A percentile compares a stretch with the other conserved stretches of the same genome.
Conservation (phyloP, 441 rosid genomes). For the Aleurites moluccanus region DNA sequence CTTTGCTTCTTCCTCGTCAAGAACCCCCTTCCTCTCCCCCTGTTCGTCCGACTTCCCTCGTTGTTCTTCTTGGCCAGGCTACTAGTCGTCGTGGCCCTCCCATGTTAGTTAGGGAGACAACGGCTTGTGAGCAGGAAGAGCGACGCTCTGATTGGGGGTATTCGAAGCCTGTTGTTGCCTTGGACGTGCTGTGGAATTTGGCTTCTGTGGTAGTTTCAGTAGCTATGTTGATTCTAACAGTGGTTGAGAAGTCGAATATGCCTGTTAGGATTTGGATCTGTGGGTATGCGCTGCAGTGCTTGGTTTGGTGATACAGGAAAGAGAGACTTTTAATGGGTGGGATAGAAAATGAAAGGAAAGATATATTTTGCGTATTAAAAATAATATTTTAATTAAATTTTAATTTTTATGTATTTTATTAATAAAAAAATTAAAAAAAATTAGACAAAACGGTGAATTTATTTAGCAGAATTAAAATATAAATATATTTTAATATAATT, state of each 20-base stretch:
- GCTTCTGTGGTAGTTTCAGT: conserved; percentile 66
- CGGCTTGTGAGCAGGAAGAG: conserved; percentile 83
- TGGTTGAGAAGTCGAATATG: conserved; percentile 60
- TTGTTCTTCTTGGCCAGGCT: conserved; percentile 68
- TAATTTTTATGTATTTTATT: no score
- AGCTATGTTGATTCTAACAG: conserved; percentile 53
- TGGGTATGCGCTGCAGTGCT: conserved; percentile 75
- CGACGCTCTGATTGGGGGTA: conserved; percentile 92
- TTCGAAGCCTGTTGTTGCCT: conserved; percentile 83
- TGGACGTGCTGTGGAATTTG: conserved; percentile 80
- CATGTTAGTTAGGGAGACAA: conserved; percentile 79
- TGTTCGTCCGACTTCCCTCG: conserved; percentile 50
- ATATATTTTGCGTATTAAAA: no score
- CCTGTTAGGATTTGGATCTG: conserved; percentile 76
- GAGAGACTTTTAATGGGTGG: no score
- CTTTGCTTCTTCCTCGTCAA: conserved; percentile 65
- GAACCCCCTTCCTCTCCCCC: conserved; percentile 32
- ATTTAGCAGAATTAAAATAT: no score
- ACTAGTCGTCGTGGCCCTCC: conserved; percentile 82
- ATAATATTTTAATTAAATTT: no score
- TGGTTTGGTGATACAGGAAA: no score
- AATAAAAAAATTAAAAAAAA: no score
- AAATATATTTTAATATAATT: no score
- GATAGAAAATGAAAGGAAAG: no score
- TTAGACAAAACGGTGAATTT: no score